These are phyloP conservation scores for Suillus cothurnatus DNA, from an alignment of 768 basidiomycete species.

Conservation along the genomic window DNA sequence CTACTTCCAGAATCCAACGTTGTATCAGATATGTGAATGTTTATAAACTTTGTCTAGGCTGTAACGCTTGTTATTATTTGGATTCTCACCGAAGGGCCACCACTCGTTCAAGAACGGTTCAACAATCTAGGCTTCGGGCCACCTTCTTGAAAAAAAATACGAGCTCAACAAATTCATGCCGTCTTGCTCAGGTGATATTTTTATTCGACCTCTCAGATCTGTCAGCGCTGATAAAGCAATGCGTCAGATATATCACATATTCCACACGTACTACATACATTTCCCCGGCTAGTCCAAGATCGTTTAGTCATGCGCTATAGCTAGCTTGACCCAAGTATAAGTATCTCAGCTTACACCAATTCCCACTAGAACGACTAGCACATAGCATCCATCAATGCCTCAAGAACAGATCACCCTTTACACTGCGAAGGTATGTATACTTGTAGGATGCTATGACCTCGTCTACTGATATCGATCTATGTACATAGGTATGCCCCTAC, in stretches of 20 bases:
- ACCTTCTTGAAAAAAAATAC: background rate
- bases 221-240: slow-evolving; percentile 2
- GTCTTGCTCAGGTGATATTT: no score
- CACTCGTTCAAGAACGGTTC: no score
- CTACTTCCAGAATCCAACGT: no score
- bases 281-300: background rate
- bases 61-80: no score
- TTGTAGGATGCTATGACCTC: background rate
- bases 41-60: no score
- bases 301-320: background rate
- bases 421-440: slow-evolving; percentile 44
- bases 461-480: slow-evolving; percentile 7
- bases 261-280: no score
- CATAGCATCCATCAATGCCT: background rate
- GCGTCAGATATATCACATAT: background rate
- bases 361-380: background rate
- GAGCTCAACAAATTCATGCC: no score
- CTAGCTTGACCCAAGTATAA: background rate
- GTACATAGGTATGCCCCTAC: slow-evolving; percentile 54
- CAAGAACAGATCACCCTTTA: slow-evolving; percentile 44
- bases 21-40: no score
- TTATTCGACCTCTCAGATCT: no score
- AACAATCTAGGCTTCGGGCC: background rate
- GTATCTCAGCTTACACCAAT: background rate
- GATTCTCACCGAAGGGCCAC: no score